phyloP scores from a whole-genome alignment of 768 basidiomycete genomes.

The Leccinum arenicola region DNA sequence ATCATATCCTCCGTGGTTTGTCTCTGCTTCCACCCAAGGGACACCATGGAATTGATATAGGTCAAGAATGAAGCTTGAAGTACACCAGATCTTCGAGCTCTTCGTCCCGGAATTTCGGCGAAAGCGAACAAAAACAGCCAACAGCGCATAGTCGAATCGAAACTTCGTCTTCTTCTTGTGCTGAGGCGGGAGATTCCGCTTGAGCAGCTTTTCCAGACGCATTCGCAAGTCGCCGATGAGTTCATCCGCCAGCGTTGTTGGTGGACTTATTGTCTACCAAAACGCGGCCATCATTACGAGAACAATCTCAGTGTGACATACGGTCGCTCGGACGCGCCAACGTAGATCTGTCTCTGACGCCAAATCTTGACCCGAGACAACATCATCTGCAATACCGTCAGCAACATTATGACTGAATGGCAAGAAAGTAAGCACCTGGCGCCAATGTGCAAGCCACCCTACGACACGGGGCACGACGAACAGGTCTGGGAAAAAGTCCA shows the following conservation, averaged over 20 bases:
- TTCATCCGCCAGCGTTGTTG: slow-evolving; percentile 40
- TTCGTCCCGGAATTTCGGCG: slow-evolving; percentile 82
- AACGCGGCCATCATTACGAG: background rate
- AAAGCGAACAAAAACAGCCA: slow-evolving; percentile 85
- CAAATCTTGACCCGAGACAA: slow-evolving; percentile 91
- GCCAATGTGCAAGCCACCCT: slow-evolving; percentile 93
- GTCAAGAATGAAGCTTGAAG: slow-evolving; percentile 70
- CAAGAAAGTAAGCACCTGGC: slow-evolving; percentile 50
- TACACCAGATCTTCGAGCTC: slow-evolving; percentile 95
- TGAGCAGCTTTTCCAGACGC: slow-evolving; percentile 75
- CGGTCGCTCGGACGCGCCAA: slow-evolving; percentile 73
- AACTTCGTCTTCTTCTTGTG: slow-evolving; percentile 60
- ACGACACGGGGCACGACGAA: slow-evolving; percentile 92
- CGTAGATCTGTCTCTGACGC: slow-evolving; percentile 84
- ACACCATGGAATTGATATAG: slow-evolving; percentile 92
- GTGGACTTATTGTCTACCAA: slow-evolving; percentile 53
- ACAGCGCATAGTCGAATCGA: slow-evolving; percentile 67
- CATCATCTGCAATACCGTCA: slow-evolving; percentile 69
- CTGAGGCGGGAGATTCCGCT: slow-evolving; percentile 53
- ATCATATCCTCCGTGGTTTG: too few species aligned
- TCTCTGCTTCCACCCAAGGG: slow-evolving; percentile 29
- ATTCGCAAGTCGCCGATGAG: slow-evolving; percentile 53
- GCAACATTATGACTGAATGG: background rate
- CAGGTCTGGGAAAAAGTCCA: slow-evolving; percentile 92
- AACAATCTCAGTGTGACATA: background rate